Evolutionary conservation across 2,329 filamentous ascomycete genomes (phyloP).

Genomic region (Plectosphaerella sp.): DNA sequence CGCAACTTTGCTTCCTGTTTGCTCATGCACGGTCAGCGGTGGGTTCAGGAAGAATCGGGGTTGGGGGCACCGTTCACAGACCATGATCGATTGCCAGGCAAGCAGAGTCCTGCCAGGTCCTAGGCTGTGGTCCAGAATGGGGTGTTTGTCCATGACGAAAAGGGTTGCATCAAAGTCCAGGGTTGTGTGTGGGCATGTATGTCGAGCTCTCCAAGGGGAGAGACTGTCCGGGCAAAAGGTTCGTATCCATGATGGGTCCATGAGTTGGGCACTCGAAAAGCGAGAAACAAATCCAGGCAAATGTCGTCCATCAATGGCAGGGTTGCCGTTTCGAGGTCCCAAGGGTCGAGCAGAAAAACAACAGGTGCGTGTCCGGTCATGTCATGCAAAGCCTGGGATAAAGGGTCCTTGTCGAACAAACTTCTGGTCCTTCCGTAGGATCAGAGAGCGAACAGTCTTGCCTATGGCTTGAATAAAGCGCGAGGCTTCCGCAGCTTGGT

Average conservation of each 20-base stretch:
- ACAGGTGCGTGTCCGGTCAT: too few species aligned
- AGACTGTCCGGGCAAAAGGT: too few species aligned
- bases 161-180: neutral
- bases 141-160: neutral
- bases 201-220: too few species aligned
- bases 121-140: neutral
- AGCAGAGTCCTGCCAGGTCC: conserved; percentile 3
- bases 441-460: neutral
- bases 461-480: too few species aligned
- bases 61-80: conserved; percentile 29
- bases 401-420: neutral
- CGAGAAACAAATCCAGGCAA: conserved; percentile 1
- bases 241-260: too few species aligned
- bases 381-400: too few species aligned
- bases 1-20: conserved; percentile 54
- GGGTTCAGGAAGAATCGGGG: conserved; percentile 5
- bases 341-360: too few species aligned
- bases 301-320: too few species aligned
- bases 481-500: too few species aligned
- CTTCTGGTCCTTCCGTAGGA: neutral
- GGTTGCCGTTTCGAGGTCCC: too few species aligned
- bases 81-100: conserved; percentile 15
- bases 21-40: conserved; percentile 26
- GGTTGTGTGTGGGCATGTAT: neutral
- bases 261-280: neutral